Base-by-base conservation (phyloP, 305 asterid species). In the Fraxinus albicans region DNA sequence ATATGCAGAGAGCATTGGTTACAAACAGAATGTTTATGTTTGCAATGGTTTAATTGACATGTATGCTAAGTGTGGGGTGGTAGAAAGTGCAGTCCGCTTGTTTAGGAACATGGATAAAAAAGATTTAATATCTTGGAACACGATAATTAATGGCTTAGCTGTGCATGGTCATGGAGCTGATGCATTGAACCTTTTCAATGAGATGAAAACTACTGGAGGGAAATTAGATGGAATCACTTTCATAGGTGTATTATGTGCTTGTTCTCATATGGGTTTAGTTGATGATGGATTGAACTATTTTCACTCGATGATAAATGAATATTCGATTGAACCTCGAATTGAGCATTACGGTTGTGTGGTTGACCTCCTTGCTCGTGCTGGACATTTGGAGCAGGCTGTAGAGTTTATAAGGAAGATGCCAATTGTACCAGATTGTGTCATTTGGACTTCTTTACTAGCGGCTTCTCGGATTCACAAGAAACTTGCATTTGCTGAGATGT, bases 271-370 rank as follows among this genome's bases (percentile, higher is more conserved):
- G 93, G 98, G 99, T 6, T 80, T 91, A 23, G 93, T 94, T 53
- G 77, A 86, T 77, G 91, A 90, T 1, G 98, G 97, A 40, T 83
- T 93, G 42, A 38, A 73, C 34, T 86, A 88, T 90, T 94, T 93
- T 77, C 83, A 84, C 58, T 89, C 88, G 0, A 92, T 96, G 99
- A 86, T 7, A 1, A 81, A 77, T 8, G 89, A 86, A 21, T 89
- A 90, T 83, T 80, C 70, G n/a, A 85, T 94, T 31, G 84, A 67
- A 25, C 96, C 97, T 15, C 83, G 70, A 79, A 92, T 94, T 63
- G 94, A 93, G 92, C 98, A 94, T 77, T 95, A 89, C 73, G 99
- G 99, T 3, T 95, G 98, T 76, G 90, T 95, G 81, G 97, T 94
- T 44, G 99, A 94, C 83, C 91, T 94, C 33, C 79, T 94, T 77